phyloP scores from a whole-genome alignment of 352 stramenopile genomes.

The Paralagenidium karlingii region DNA sequence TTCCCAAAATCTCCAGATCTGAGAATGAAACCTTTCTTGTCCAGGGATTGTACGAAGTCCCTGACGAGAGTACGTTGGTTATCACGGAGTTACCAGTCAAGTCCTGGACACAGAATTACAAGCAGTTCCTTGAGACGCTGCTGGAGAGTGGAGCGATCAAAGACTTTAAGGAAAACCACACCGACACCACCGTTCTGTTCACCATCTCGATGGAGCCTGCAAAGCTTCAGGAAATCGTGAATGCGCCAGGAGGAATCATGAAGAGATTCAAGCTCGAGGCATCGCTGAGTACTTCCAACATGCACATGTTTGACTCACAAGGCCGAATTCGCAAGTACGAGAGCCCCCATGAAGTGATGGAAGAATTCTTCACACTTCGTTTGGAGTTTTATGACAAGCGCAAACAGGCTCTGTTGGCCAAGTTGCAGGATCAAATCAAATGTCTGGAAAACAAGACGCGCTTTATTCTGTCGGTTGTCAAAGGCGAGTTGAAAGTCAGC shows the following conservation, averaged over 20 bases:
- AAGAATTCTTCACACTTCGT: conserved; percentile 90
- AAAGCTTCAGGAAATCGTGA: conserved; percentile 49
- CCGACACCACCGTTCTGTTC: conserved; percentile 87
- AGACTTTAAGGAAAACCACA: conserved; percentile 90
- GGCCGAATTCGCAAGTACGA: conserved; percentile 92
- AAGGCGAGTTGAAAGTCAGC: conserved; percentile 87
- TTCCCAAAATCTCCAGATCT: conserved; percentile 56
- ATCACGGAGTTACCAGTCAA: conserved; percentile 96
- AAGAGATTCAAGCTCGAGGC: conserved; percentile 95
- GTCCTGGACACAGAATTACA: conserved; percentile 95
- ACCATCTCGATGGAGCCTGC: conserved; percentile 73
- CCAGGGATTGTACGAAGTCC: conserved; percentile 71
- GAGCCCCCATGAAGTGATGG: conserved; percentile 84
- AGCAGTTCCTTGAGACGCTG: conserved; percentile 88
- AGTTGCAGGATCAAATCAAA: conserved; percentile 84
- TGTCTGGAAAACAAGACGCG: conserved; percentile 90
- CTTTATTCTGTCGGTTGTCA: conserved; percentile 92
- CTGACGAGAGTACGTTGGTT: conserved; percentile 81
- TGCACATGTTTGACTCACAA: conserved; percentile 91
- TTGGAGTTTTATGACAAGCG: conserved; percentile 88
- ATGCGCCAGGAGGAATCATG: conserved; percentile 63
- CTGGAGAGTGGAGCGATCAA: conserved; percentile 80
- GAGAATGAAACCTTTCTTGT: conserved; percentile 71
- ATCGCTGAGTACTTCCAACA: conserved; percentile 92
- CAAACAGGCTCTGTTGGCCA: conserved; percentile 81